Base-by-base conservation (phyloP, 179 eudicot species). In the Drosera spatulata region DNA sequence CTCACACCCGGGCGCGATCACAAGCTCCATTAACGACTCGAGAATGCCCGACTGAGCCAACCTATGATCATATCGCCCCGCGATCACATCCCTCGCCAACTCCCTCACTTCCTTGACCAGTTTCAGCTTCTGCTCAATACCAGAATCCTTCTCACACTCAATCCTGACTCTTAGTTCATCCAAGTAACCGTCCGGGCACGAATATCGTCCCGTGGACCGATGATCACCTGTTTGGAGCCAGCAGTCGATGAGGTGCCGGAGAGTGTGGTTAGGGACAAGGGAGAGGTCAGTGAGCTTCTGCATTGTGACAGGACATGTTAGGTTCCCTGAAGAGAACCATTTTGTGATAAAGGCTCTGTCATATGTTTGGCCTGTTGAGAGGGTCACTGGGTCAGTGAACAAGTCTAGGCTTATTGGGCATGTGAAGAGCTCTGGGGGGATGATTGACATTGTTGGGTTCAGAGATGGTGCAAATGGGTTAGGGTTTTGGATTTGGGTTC, bases 251-350 rank as follows among this genome's bases (percentile, higher is more conserved):
- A 84, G 69, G 50, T 80, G 82, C 41, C 77, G 75, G n/a, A n/a
- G n/a, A n/a, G n/a, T n/a, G n/a, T n/a, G n/a, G n/a, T n/a, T n/a
- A n/a, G n/a, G n/a, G n/a, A 84, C 82, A 58, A 86, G 43, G 8
- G 85, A 71, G 10, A 63, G 13, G 55, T 84, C 85, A 39, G 68
- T 62, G 39, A 86, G 85, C 60, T 61, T 74, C 79, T 75, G 85
- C 90, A 82, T 81, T 74, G 90, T 84, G 38, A 77, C 82, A n/a
- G 95, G 95, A 51, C 95, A 86, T 6, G 87, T 84, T 14, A 66
- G 56, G 41, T 86, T 79, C 0, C 95, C 95, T 5, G 73, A 60
- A 39, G 75, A 10, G 12, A 86, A 46, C 95, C 95, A 86, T 61
- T 70, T 79, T 41, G 74, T 63, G 50, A 86, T 86, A 65, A 61